Conservation (phyloP, 257 asterid genomes). For the Fraxinus quadrangulata region DNA sequence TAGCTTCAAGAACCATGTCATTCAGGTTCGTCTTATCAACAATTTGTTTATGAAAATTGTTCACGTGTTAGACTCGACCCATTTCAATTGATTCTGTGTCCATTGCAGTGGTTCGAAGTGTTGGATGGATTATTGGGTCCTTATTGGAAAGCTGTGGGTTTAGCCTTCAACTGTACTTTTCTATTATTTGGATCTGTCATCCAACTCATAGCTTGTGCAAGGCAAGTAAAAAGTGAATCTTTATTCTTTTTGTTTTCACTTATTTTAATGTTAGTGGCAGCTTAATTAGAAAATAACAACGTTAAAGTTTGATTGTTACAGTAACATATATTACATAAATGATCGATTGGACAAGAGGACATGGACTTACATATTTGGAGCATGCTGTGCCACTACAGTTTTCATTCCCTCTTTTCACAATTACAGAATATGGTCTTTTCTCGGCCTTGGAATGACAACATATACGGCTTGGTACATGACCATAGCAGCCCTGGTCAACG, state of each 20-base stretch:
- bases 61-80: neutral
- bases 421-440: slow-evolving; percentile 84
- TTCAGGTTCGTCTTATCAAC: slow-evolving; percentile 48
- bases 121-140: slow-evolving; percentile 88
- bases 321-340: slow-evolving; percentile 80
- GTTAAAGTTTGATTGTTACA: slow-evolving; percentile 31
- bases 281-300: neutral
- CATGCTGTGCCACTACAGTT: slow-evolving; percentile 87
- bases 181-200: slow-evolving; percentile 81
- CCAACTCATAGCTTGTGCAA: slow-evolving; percentile 90
- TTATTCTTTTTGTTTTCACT: neutral
- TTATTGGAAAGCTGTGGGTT: slow-evolving; percentile 74
- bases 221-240: slow-evolving; percentile 33
- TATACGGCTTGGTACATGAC: slow-evolving; percentile 93
- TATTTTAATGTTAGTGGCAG: neutral
- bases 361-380: slow-evolving; percentile 93
- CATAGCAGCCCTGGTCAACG: slow-evolving; percentile 63
- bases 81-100: neutral
- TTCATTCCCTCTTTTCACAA: slow-evolving; percentile 88
- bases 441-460: slow-evolving; percentile 88
- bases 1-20: slow-evolving; percentile 86
- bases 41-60: neutral
- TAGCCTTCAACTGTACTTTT: slow-evolving; percentile 85
- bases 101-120: slow-evolving; percentile 81
- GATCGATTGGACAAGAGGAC: slow-evolving; percentile 86